Evolutionary conservation across 2,329 filamentous ascomycete genomes (phyloP).

Genomic region (Pestalotiopsis sp.): DNA sequence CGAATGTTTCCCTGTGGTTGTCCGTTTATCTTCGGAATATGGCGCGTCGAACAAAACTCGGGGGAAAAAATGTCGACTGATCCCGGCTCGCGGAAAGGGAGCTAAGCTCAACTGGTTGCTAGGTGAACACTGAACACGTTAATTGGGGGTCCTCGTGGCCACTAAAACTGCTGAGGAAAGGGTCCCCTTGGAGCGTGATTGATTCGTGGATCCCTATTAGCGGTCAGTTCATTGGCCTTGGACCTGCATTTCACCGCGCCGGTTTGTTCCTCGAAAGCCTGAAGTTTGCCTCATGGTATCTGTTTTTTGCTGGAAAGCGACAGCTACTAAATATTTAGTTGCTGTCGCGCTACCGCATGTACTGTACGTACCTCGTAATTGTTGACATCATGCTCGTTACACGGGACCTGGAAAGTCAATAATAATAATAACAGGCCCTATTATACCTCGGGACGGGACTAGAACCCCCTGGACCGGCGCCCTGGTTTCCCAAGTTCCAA

Average conservation of each 20-base stretch:
- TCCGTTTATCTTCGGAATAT: not conserved
- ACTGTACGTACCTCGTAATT: not conserved
- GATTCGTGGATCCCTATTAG: not conserved
- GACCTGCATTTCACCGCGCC: not conserved
- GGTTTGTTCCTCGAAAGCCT: not conserved
- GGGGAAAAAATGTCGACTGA: conserved; percentile 2
- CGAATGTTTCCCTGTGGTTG: not conserved
- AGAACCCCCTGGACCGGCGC: not conserved
- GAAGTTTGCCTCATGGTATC: not conserved
- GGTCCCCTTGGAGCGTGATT: not conserved
- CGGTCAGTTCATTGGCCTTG: not conserved
- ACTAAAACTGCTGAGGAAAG: not conserved
- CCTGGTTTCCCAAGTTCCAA: not conserved
- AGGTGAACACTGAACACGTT: not conserved
- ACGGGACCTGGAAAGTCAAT: not conserved
- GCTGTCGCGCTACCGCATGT: not conserved
- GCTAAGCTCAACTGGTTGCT: not conserved
- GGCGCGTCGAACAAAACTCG: conserved; percentile 1
- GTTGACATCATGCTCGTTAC: not conserved
- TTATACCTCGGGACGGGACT: not conserved
- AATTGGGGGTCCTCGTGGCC: not conserved
- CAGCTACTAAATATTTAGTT: not conserved
- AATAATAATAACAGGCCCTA: not conserved
- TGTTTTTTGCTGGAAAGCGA: not conserved
- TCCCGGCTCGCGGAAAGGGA: not conserved